phyloP scores from a whole-genome alignment of 2,329 filamentous ascomycete genomes.

The Pyrenochaeta sp. region DNA sequence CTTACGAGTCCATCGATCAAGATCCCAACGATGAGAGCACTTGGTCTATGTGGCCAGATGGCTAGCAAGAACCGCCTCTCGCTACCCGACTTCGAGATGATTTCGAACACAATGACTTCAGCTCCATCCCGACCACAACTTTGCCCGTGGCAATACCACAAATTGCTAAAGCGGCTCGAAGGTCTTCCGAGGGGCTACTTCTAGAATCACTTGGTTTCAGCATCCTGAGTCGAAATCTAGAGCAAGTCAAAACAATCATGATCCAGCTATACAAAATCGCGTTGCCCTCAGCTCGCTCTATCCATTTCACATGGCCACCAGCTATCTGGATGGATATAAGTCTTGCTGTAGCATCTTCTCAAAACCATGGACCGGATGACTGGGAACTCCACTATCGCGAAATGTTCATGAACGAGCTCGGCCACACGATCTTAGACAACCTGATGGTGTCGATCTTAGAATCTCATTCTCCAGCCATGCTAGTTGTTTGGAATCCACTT shows the following conservation, averaged over 20 bases:
- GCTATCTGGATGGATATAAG: conserved; percentile 48
- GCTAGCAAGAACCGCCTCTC: conserved; percentile 12
- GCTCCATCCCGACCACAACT: conserved; percentile 18
- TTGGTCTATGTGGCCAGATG: conserved; percentile 16
- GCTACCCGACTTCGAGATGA: conserved; percentile 12
- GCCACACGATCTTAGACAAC: conserved; percentile 52
- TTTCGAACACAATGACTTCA: conserved; percentile 33
- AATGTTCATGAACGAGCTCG: conserved; percentile 38
- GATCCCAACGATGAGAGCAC: conserved; percentile 18
- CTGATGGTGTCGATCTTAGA: conserved; percentile 51
- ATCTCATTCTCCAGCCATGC: conserved; percentile 43
- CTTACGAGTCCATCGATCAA: background rate
- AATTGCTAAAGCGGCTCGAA: conserved; percentile 22
- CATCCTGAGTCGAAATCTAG: conserved; percentile 28
- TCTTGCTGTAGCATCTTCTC: conserved; percentile 43
- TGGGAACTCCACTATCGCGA: conserved; percentile 13
- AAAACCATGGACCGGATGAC: background rate
- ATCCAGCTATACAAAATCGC: background rate
- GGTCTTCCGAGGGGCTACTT: conserved; percentile 23
- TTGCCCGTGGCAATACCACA: conserved; percentile 23
- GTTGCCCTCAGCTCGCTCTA: conserved; percentile 21
- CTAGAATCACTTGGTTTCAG: conserved; percentile 24
- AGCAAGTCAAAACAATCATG: background rate
- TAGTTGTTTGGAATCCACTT: conserved; percentile 35
- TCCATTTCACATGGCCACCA: conserved; percentile 50